Base-by-base conservation (phyloP, 2,329 filamentous ascomycete genomes). In the Chlorencoelia australis region DNA sequence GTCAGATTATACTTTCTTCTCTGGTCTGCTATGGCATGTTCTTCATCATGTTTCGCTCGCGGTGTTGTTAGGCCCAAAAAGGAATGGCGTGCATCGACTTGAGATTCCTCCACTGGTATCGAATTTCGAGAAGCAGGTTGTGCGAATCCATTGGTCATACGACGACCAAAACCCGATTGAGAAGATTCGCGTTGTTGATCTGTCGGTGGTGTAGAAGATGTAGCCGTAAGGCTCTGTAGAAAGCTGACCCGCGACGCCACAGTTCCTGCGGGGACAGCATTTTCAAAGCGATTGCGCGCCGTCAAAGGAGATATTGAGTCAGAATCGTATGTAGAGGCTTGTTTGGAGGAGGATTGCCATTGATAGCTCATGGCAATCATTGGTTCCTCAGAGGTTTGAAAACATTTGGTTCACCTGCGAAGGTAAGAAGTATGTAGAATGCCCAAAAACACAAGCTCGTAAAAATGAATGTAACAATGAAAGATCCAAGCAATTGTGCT, bases 241-340 rank as follows among this genome's bases (percentile, higher is more conserved):
- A 54, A 52, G 20, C 44, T 48, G 40, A 58, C 45, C 30, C 55
- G 59, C 11, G 56, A 56, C 10, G 52, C 50, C 8, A 63, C 56
- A 28, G 56, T 58, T 26, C 58, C 58, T 24, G 39, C 44, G 22
- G 56, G 52, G 43, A 60, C 50, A 14, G 36, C n/a, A n/a, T n/a
- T n/a, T n/a, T n/a, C n/a, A n/a, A n/a, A n/a, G n/a, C n/a, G n/a
- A n/a, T n/a, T n/a, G n/a, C n/a, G n/a, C n/a, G n/a, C n/a, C n/a
- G n/a, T n/a, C n/a, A n/a, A n/a, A n/a, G n/a, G n/a, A n/a, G n/a
- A n/a, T n/a, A n/a, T n/a, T n/a, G n/a, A n/a, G n/a, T n/a, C n/a
- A n/a, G n/a, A n/a, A n/a, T n/a, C n/a, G n/a, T n/a, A n/a, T n/a
- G n/a, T n/a, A n/a, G n/a, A n/a, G n/a, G n/a, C n/a, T n/a, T n/a